Conservation (phyloP, 2,329 filamentous ascomycete species). For the Aureobasidium musti region DNA sequence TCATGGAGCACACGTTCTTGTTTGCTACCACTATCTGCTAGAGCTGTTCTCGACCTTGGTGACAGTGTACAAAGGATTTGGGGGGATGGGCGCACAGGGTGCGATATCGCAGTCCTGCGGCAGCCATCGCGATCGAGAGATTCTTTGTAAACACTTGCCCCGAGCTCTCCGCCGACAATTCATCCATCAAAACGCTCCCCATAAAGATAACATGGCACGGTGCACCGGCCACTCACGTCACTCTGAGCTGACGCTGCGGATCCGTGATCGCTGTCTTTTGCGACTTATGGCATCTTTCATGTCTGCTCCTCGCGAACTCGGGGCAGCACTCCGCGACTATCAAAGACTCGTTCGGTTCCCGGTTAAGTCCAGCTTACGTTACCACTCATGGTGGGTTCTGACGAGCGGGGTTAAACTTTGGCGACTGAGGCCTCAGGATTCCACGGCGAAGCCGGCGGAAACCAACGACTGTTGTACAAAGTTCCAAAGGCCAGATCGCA, state of each 20-base stretch:
- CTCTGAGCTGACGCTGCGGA: neutral
- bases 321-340: constrained; percentile 10
- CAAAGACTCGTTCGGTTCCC: constrained; percentile 19
- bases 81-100: neutral
- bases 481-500: neutral
- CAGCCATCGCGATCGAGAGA: constrained; percentile 18
- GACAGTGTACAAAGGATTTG: neutral
- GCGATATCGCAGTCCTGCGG: constrained; percentile 6
- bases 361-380: constrained; percentile 21
- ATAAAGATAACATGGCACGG: constrained; percentile 19
- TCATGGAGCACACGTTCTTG: constrained; percentile 3
- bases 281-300: constrained; percentile 7
- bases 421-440: constrained; percentile 12
- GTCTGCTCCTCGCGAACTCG: constrained; percentile 3
- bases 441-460: constrained; percentile 16
- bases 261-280: constrained; percentile 13
- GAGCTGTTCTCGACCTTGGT: constrained; percentile 2
- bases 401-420: constrained; percentile 22
- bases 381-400: neutral
- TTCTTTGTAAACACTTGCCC: constrained; percentile 26
- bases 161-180: constrained; percentile 25
- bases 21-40: neutral
- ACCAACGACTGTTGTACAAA: neutral
- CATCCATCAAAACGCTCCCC: constrained; percentile 27
- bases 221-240: constrained; percentile 20